phyloP scores from a whole-genome alignment of 768 basidiomycete genomes.

The Leccinum imitatum region DNA sequence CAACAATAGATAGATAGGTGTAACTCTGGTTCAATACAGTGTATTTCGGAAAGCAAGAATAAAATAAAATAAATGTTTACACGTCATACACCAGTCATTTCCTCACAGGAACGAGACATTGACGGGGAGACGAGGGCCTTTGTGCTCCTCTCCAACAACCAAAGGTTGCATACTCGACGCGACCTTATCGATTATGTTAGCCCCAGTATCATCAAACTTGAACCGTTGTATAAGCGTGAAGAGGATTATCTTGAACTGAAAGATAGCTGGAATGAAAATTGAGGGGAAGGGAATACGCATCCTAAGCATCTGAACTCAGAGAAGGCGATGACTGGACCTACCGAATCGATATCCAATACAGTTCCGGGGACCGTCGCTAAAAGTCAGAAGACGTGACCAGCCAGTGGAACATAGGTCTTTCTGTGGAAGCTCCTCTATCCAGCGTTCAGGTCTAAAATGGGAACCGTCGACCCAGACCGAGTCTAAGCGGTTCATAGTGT shows the following conservation, averaged over 20 bases:
- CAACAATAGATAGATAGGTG: neutral
- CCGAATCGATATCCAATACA: conserved; percentile 10
- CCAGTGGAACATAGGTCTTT: conserved; percentile 5
- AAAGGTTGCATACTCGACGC: conserved; percentile 13
- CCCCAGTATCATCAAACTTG: conserved; percentile 1
- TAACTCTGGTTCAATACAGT: neutral
- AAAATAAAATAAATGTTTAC: neutral
- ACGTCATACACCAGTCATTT: neutral
- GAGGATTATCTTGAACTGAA: conserved; percentile 9
- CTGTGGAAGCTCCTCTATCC: conserved; percentile 1
- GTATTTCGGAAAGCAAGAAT: neutral
- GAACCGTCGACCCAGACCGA: conserved; percentile 3
- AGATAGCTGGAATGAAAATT: neutral
- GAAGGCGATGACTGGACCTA: neutral
- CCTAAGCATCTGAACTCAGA: neutral
- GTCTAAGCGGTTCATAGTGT: conserved; percentile 5
- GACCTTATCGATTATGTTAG: neutral
- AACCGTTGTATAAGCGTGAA: conserved; percentile 1
- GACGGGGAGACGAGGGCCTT: conserved; percentile 5
- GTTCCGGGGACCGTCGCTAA: conserved; percentile 7
- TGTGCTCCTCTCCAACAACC: conserved; percentile 7
- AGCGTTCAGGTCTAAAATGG: conserved; percentile 2
- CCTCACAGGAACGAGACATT: neutral
- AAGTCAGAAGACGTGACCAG: conserved; percentile 8
- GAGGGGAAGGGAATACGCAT: neutral